Base-by-base conservation (phyloP, 305 asterid species). In the Fraxinus xanthoxyloides region DNA sequence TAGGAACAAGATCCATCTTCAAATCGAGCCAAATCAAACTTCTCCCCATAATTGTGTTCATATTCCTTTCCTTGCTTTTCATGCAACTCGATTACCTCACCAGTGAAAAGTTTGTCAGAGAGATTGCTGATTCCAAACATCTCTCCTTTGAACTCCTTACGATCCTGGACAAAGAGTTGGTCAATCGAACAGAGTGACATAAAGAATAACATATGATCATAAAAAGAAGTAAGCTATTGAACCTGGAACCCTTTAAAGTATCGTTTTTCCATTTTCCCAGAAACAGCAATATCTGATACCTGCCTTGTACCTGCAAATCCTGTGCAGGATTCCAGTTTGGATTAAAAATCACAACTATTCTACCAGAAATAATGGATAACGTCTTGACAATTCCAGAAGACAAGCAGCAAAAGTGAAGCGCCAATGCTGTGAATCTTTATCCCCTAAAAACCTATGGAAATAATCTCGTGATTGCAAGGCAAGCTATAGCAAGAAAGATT, bases 291-390 rank as follows among this genome's bases (percentile, higher is more conserved):
- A 87, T 94, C 94, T 32, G 98, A 92, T 32, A 94, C 79, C 98
- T 90, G 40, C 94, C 98, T 86, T 93, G 98, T 17, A 98, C 99
- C 91, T 96, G 99, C 89, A 96, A 82, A 88, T 96, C 98, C 83
- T 96, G 98, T 63, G 99, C 95, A 12, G 98, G 99, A 76, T 96
- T 94, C 98, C 99, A 96, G 87, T 94, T 94, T 72, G 98, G 99
- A 85, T 96, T 97, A 79, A 96, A 96, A 82, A 94, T 92, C 46
- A 96, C 98, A 34, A 96, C 99, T 6, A 56, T 21, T 56, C 28
- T 7, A 19, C 28, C 12, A 56, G 12, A 56, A 54, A 56, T 7
- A 56, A 56, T 56, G 67, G 67, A 56, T 19, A n/a, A 56, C 28
- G 23, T 56, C 67, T 56, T n/a, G 69, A 23, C 6, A 1, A 19